Evolutionary conservation across 2,329 filamentous ascomycete genomes (phyloP).

Genomic region (Sordariomycetes sp.): DNA sequence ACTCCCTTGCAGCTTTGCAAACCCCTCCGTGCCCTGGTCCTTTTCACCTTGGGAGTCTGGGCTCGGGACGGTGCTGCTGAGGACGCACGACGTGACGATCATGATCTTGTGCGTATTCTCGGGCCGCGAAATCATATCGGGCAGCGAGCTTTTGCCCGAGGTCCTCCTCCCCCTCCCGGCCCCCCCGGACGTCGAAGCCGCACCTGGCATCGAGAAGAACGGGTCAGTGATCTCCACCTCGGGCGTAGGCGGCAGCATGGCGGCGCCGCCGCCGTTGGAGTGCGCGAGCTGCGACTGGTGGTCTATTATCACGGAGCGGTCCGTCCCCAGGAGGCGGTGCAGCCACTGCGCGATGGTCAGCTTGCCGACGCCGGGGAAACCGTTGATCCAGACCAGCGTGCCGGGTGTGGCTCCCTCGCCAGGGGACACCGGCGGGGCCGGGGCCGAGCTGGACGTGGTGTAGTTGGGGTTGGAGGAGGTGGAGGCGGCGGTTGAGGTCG

Average conservation of each 20-base stretch:
- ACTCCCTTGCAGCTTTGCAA: not conserved
- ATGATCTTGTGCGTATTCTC: conserved; percentile 1
- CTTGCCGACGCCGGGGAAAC: conserved; percentile 20
- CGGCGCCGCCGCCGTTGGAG: not conserved
- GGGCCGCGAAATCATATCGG: not conserved
- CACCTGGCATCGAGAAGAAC: conserved; percentile 10
- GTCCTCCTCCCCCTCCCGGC: not conserved
- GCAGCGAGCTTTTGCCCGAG: not conserved
- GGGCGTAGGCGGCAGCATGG: not conserved
- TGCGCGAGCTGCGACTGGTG: conserved; percentile 16
- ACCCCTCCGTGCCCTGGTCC: not conserved
- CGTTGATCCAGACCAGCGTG: conserved; percentile 17
- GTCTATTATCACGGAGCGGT: conserved; percentile 14
- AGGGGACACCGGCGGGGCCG: not conserved
- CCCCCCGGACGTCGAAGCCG: conserved; percentile 8
- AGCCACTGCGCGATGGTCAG: conserved; percentile 18
- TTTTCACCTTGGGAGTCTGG: not conserved
- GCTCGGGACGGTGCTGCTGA: not conserved
- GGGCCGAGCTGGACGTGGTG: not conserved
- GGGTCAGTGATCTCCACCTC: conserved; percentile 1
- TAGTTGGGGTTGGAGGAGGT: not conserved
- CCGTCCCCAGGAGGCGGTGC: conserved; percentile 12
- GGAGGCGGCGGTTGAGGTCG: not conserved
- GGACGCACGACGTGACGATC: conserved; percentile 4
- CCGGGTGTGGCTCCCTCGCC: not conserved